Evolutionary conservation across 2,329 filamentous ascomycete species (phyloP), one percentile per base, ranked within the genome.

Genomic region (Phialemonium atrogriseum): DNA sequence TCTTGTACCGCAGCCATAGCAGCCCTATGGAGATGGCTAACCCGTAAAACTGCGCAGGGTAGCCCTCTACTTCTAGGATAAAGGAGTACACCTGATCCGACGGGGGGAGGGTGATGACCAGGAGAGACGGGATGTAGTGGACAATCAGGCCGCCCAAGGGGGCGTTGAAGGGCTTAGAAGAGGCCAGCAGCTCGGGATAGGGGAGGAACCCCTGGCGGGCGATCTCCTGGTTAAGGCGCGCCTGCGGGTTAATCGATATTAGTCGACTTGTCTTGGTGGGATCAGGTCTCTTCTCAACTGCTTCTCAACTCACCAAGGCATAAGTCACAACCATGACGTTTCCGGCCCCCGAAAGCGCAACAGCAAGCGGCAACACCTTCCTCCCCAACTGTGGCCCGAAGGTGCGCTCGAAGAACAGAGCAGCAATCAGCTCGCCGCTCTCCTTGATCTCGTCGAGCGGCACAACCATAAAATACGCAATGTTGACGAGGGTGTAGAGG

Each of bases 261-360:
- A 28, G 17, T 21, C 11, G 11, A 21, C 5, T 5, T 13, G 7
- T 5, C n/a, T n/a, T n/a, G n/a, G n/a, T n/a, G n/a, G n/a, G n/a
- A n/a, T n/a, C n/a, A n/a, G n/a, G n/a, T n/a, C n/a, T n/a, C n/a
- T n/a, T n/a, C n/a, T n/a, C n/a, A n/a, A n/a, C n/a, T n/a, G n/a
- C n/a, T n/a, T n/a, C n/a, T 28, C 8, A 16, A 52, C 66, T 45
- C 60, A 80, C 79, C 51, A 79, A 52, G 2, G 77, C 67, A 49
- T 84, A 85, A 0, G 76, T 75, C 3, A 81, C 77, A 0, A 82
- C 77, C 68, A 85, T 77, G 10, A 85, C 79, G 47, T 85, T 85
- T 0, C 80, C 81, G 2, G 66, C 70, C 0, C 77, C 78, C 2
- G 77, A 82, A 15, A 82, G 55, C 0, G 80, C 80, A 20, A 85